These are phyloP conservation scores for Schwanniomyces occidentalis DNA, from an alignment of 805 yeast genomes.

Conservation along the genomic window DNA sequence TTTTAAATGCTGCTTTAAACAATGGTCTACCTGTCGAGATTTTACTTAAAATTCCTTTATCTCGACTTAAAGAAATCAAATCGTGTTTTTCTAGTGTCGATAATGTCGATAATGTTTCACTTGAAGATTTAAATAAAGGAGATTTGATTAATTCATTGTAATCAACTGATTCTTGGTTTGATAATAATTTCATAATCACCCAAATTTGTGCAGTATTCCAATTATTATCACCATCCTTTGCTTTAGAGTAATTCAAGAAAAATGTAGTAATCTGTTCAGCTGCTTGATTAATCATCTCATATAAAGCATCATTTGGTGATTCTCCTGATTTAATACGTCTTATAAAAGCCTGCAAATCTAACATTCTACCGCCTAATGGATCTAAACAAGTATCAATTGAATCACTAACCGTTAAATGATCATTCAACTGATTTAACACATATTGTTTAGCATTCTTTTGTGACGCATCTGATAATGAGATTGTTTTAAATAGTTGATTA, in stretches of 20 bases:
- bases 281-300: conserved; percentile 80
- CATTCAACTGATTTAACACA: conserved; percentile 56
- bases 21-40: conserved; percentile 84
- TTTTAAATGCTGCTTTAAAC: conserved; percentile 73
- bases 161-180: conserved; percentile 45
- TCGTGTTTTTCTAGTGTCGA: conserved; percentile 78
- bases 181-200: conserved; percentile 69
- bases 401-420: conserved; percentile 23
- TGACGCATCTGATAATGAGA: conserved; percentile 81
- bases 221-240: conserved; percentile 36
- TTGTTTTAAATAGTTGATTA: conserved; percentile 77
- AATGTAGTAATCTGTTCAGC: conserved; percentile 86
- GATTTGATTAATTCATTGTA: conserved; percentile 54
- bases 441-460: conserved; percentile 66
- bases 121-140: conserved; percentile 62
- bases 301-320: conserved; percentile 68
- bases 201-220: conserved; percentile 85
- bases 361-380: conserved; percentile 93
- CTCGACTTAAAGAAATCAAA: conserved; percentile 67
- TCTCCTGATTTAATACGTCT: conserved; percentile 91
- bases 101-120: conserved; percentile 46
- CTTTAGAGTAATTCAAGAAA: conserved; percentile 43
- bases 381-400: conserved; percentile 57
- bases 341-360: conserved; percentile 86
- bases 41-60: conserved; percentile 68